phyloP scores from a whole-genome alignment of 2,329 filamentous ascomycete species.

The Aspergillus oerlinghausenensis region DNA sequence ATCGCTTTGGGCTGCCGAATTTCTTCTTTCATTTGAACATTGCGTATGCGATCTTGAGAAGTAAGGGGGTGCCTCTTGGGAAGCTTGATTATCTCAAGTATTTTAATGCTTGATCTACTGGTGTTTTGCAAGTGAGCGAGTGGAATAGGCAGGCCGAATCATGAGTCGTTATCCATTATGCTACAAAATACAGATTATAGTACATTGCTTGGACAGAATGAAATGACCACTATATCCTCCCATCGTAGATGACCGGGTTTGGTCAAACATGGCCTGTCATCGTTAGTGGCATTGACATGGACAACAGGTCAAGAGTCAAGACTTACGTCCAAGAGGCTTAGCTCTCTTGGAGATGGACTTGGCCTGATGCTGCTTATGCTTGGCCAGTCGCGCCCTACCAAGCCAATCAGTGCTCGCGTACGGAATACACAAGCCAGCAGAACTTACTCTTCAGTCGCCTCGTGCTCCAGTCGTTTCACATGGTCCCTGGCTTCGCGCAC shows the following conservation, averaged over 20 bases:
- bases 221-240: not conserved
- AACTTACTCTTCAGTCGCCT: conserved; percentile 57
- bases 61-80: conserved; percentile 57
- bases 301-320: not conserved
- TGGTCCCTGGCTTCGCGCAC: conserved; percentile 62
- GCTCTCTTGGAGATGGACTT: conserved; percentile 62
- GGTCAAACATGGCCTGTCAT: not conserved
- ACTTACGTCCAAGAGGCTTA: conserved; percentile 65
- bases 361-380: conserved; percentile 65
- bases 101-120: conserved; percentile 1
- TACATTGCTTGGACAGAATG: not conserved
- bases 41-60: conserved; percentile 58
- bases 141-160: not conserved
- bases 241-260: not conserved
- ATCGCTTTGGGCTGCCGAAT: conserved; percentile 53
- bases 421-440: not conserved
- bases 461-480: conserved; percentile 58
- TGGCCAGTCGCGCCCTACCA: conserved; percentile 53
- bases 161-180: not conserved
- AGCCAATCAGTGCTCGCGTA: not conserved
- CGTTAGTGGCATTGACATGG: not conserved
- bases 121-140: not conserved
- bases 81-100: conserved; percentile 52
- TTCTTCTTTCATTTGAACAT: conserved; percentile 60
- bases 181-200: not conserved